Conservation (phyloP, 805 yeast species). For the Ogataea paradorogensis region DNA sequence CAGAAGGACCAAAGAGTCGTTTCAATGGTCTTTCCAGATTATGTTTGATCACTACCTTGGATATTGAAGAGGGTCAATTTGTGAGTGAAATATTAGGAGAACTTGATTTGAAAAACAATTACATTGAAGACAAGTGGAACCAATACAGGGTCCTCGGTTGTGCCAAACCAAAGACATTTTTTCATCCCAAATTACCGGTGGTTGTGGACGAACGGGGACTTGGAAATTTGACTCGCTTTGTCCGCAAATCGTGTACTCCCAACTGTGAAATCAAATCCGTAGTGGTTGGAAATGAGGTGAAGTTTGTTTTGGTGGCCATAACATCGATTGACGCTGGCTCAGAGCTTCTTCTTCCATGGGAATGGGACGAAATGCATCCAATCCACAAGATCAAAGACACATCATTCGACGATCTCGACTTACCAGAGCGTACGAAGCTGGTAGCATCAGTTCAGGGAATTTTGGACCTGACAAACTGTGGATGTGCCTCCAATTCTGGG, state of each 20-base stretch:
- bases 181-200: constrained; percentile 58
- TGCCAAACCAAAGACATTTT: constrained; percentile 55
- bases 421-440: constrained; percentile 51
- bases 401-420: constrained; percentile 53
- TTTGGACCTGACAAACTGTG: constrained; percentile 50
- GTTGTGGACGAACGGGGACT: constrained; percentile 74
- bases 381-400: constrained; percentile 51
- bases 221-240: constrained; percentile 74
- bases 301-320: constrained; percentile 56
- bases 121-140: constrained; percentile 62
- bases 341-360: constrained; percentile 82
- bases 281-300: constrained; percentile 37
- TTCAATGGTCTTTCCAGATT: constrained; percentile 68
- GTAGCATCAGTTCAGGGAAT: constrained; percentile 63
- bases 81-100: constrained; percentile 72
- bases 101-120: constrained; percentile 60
- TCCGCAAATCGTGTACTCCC: constrained; percentile 73
- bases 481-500: constrained; percentile 55
- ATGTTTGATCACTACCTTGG: constrained; percentile 50
- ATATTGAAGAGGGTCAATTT: constrained; percentile 45
- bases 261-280: constrained; percentile 64
- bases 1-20: constrained; percentile 57
- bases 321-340: constrained; percentile 58
- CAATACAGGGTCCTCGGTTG: constrained; percentile 77
- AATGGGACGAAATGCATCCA: constrained; percentile 82